Base-by-base conservation (phyloP, 2,329 filamentous ascomycete species). In the Aspergillus terreus region DNA sequence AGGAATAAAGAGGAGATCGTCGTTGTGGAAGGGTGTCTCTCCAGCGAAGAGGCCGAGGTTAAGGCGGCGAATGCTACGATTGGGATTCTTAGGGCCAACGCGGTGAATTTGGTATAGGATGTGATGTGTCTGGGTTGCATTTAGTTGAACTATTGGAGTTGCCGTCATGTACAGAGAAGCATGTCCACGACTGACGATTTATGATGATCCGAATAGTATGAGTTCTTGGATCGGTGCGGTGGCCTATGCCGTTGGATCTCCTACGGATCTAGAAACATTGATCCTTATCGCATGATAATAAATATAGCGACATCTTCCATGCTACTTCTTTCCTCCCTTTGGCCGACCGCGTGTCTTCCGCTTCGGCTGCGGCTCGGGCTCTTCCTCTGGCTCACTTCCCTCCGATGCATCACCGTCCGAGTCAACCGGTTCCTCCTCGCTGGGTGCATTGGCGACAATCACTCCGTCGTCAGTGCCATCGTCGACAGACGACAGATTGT, bases 41-140 rank as follows among this genome's bases (percentile, higher is more conserved):
- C 59, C 6, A 51, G 53, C 4, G 66, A 69, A 35, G 65, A 68
- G 50, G 66, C 66, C 6, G 64, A 68, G 36, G 51, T 68, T 2
- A 62, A 52, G 43, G 62, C 63, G 17, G 61, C 65, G 1, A 53
- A 57, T 47, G 30, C 38, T 25, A 50, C 54, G 0, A 54, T 67
- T 33, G 55, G 55, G 32, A 30, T 54, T 25, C 42, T 66, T 15
- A 40, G 27, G 14, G 2, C 44, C 4, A 14, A 35, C 17, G 25
- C 6, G 12, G 14, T 14, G 15, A 5, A n/a, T 2, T 7, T 38
- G 15, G 14, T 38, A 38, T 38, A n/a, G 5, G 35, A 9, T 38
- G 19, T 19, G 19, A 19, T 36, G 33, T 14, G 14, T 38, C n/a
- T n/a, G 10, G 10, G 35, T 38, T 38, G 35, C 11, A 17, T 38